Percentiles rank a stretch among this genome's conserved stretches.
These are phyloP conservation scores for Yamadazyma takamatsuzukensis DNA, from an alignment of 805 yeast species.

Conservation along the genomic window DNA sequence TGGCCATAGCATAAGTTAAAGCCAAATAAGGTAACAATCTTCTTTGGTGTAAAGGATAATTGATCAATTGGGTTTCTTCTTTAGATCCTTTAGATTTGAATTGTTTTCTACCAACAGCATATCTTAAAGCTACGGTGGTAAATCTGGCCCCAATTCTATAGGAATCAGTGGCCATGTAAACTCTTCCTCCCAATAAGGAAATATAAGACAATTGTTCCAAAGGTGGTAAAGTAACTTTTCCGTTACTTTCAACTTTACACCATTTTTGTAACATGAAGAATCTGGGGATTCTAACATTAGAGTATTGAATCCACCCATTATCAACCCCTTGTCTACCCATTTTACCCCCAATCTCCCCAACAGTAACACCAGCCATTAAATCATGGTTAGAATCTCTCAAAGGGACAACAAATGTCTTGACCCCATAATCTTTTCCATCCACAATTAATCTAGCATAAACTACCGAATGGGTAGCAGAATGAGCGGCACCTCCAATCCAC, in stretches of 20 bases:
- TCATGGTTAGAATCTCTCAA: slow-evolving; percentile 73
- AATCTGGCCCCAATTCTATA: slow-evolving; percentile 77
- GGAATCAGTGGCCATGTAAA: slow-evolving; percentile 83
- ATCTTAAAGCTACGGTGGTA: slow-evolving; percentile 80
- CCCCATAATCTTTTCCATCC: slow-evolving; percentile 84
- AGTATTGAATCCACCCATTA: slow-evolving; percentile 94
- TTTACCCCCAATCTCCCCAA: slow-evolving; percentile 92
- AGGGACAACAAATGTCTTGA: slow-evolving; percentile 89
- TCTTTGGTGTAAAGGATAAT: slow-evolving; percentile 86
- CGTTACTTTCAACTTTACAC: slow-evolving; percentile 64
- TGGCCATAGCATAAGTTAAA: slow-evolving; percentile 69
- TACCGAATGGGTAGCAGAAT: slow-evolving; percentile 84
- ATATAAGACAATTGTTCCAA: slow-evolving; percentile 86
- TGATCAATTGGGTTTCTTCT: slow-evolving; percentile 70
- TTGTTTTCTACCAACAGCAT: slow-evolving; percentile 87
- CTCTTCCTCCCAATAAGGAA: slow-evolving; percentile 85
- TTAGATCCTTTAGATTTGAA: slow-evolving; percentile 46
- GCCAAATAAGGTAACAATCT: slow-evolving; percentile 85
- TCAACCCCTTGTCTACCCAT: slow-evolving; percentile 97
- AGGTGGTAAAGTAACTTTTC: slow-evolving; percentile 74
- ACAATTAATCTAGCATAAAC: slow-evolving; percentile 82
- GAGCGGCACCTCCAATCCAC: slow-evolving; percentile 99
- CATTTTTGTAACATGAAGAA: slow-evolving; percentile 79
- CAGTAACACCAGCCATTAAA: slow-evolving; percentile 70
- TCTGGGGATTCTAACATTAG: slow-evolving; percentile 79